Percentiles rank a stretch among this genome's conserved stretches.
Evolutionary conservation across 1,139 yeast genomes (phyloP).

Genomic region (Hemisphaericaspora lyxosophila): DNA sequence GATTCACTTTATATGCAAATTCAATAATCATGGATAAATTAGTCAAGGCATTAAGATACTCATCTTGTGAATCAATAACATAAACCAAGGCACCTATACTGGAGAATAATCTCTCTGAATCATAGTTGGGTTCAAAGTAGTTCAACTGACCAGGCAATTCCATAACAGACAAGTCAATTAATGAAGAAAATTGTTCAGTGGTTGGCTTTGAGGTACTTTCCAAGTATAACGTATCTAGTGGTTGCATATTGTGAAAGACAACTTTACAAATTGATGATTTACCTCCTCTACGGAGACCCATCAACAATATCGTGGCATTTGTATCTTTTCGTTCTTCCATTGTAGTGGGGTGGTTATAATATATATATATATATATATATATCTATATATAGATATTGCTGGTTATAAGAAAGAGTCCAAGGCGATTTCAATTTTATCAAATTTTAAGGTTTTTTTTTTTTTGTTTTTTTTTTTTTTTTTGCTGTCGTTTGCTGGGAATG

Average conservation of each 20-base stretch:
- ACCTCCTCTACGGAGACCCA: slow-evolving; percentile 84
- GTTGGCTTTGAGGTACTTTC: slow-evolving; percentile 92
- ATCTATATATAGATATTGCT: no score
- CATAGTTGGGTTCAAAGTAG: slow-evolving; percentile 81
- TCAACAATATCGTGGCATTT: slow-evolving; percentile 71
- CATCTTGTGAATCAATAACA: slow-evolving; percentile 94
- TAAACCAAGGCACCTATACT: slow-evolving; percentile 92
- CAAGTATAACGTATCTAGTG: slow-evolving; percentile 84
- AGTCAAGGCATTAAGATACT: slow-evolving; percentile 86
- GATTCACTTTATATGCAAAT: slow-evolving; percentile 83
- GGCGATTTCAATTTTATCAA: no score
- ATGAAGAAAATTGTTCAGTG: slow-evolving; percentile 70
- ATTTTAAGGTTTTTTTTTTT: no score
- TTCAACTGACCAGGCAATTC: slow-evolving; percentile 95
- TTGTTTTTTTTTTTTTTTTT: no score
- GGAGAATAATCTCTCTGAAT: slow-evolving; percentile 72
- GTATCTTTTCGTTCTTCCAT: slow-evolving; percentile 49
- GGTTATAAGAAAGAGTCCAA: no score
- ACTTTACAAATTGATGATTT: slow-evolving; percentile 93
- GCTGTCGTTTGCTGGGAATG: no score
- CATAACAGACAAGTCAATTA: slow-evolving; percentile 88
- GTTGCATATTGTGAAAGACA: slow-evolving; percentile 95
- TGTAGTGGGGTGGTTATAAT: no score
- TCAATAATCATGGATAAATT: slow-evolving; percentile 87
- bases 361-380: no score